Conservation (phyloP, 1,139 yeast species). For the Geotrichum fermentans region DNA sequence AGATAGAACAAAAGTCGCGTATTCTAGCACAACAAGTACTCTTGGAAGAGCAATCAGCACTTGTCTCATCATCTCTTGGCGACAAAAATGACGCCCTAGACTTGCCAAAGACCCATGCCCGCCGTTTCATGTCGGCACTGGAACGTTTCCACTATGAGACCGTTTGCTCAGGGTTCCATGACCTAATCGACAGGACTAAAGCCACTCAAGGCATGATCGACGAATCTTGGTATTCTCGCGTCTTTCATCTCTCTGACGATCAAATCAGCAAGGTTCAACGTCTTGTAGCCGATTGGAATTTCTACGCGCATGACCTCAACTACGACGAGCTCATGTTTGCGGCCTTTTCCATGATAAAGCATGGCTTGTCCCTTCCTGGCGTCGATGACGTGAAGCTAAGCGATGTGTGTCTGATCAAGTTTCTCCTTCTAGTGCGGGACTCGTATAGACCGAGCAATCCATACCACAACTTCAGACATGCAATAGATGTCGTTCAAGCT, state of each 20-base stretch:
- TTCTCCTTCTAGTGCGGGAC: constrained; percentile 62
- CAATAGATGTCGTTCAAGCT: constrained; percentile 92
- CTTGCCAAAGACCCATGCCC: not conserved
- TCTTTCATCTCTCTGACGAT: constrained; percentile 12
- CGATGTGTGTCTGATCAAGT: constrained; percentile 49
- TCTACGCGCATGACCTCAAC: constrained; percentile 64
- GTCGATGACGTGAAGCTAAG: constrained; percentile 34
- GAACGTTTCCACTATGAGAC: constrained; percentile 3
- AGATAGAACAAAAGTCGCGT: not conserved
- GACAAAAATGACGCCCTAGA: no score
- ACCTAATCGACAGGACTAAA: not conserved
- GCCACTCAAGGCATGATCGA: not conserved
- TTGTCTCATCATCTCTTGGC: not conserved
- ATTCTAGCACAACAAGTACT: not conserved
- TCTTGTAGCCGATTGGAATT: constrained; percentile 38
- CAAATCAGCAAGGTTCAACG: constrained; percentile 3
- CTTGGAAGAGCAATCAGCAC: not conserved
- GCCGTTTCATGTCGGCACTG: constrained; percentile 4
- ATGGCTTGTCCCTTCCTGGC: constrained; percentile 42
- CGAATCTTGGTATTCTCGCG: not conserved
- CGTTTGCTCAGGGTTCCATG: not conserved
- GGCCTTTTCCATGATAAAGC: constrained; percentile 52
- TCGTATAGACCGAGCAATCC: constrained; percentile 80
- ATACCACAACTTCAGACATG: constrained; percentile 93
- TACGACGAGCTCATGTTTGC: constrained; percentile 65